These are phyloP conservation scores for Uronychia binucleata DNA, from an alignment of 73 alveolate species.

Conservation along the genomic window DNA sequence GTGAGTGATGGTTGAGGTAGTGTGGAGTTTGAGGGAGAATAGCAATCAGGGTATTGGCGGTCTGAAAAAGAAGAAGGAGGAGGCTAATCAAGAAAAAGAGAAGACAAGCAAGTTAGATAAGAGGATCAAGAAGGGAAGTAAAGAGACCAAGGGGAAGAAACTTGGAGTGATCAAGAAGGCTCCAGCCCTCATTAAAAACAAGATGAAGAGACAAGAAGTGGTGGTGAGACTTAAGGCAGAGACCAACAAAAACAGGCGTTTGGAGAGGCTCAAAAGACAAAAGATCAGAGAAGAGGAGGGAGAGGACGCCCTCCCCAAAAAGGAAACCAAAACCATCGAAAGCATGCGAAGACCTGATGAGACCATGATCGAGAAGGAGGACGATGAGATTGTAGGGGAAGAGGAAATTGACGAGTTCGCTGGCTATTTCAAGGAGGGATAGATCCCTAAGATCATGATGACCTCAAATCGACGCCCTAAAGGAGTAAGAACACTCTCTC, in stretches of 20 bases:
- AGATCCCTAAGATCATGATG: conserved; percentile 87
- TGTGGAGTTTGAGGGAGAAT: no score
- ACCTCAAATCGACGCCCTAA: conserved; percentile 89
- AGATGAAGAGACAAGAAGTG: conserved; percentile 40
- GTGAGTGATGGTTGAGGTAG: no score
- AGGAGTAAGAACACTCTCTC: conserved; percentile 43
- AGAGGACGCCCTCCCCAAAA: conserved; percentile 78
- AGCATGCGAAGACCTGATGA: conserved; percentile 92
- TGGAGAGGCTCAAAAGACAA: conserved; percentile 35
- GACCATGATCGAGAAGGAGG: conserved; percentile 81
- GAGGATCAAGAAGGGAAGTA: conserved; percentile 18
- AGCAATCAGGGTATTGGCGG: conserved; percentile 9
- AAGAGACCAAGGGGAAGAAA: conserved; percentile 30
- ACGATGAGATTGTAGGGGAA: conserved; percentile 86
- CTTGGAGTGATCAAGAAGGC: conserved; percentile 12
- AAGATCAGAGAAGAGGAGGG: conserved; percentile 67
- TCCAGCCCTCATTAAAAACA: conserved; percentile 51
- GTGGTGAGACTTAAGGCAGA: conserved; percentile 21
- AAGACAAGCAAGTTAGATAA: conserved; percentile 26
- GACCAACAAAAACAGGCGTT: conserved; percentile 1
- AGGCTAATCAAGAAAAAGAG: conserved; percentile 3
- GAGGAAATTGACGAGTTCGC: conserved; percentile 91
- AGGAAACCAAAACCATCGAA: conserved; percentile 88
- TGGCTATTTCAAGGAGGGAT: conserved; percentile 75
- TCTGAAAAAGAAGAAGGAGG: conserved; percentile 4